Evolutionary conservation across 2,329 filamentous ascomycete species (phyloP).

Genomic region (Mycosphaerelloides madeirae): DNA sequence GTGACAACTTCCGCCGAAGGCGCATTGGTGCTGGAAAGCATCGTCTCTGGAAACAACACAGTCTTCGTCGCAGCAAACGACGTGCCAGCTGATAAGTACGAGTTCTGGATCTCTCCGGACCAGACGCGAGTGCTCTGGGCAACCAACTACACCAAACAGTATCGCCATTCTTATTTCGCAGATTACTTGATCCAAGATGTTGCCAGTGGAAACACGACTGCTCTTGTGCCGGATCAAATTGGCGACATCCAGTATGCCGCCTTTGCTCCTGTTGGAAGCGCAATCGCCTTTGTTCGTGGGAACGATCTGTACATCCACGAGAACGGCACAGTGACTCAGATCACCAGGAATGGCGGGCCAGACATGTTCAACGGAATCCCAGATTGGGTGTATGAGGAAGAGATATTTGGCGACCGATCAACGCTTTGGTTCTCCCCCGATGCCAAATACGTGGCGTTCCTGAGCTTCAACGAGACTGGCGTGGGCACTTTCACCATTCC

Average conservation of each 20-base stretch:
- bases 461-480: conserved; percentile 61
- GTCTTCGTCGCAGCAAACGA: conserved; percentile 56
- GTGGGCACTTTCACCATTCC: conserved; percentile 62
- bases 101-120: conserved; percentile 60
- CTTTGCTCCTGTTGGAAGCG: conserved; percentile 54
- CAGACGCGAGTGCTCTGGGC: conserved; percentile 57
- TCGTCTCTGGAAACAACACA: conserved; percentile 53
- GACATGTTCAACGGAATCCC: conserved; percentile 62
- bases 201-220: conserved; percentile 49
- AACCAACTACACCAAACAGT: conserved; percentile 63
- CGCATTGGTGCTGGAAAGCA: conserved; percentile 57
- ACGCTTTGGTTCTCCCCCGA: conserved; percentile 57
- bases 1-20: conserved; percentile 50
- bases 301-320: conserved; percentile 61
- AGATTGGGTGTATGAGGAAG: conserved; percentile 62
- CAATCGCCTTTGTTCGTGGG: conserved; percentile 62
- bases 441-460: conserved; percentile 50
- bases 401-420: conserved; percentile 50
- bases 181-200: conserved; percentile 63
- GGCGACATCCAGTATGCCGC: conserved; percentile 65
- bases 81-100: conserved; percentile 51
- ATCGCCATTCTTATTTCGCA: conserved; percentile 63
- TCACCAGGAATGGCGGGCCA: conserved; percentile 57
- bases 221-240: conserved; percentile 55
- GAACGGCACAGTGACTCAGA: conserved; percentile 50